Percentiles rank a stretch among this genome's conserved stretches.
Evolutionary conservation across 306 rosid species (phyloP).

Genomic region (Sicyos edulis): DNA sequence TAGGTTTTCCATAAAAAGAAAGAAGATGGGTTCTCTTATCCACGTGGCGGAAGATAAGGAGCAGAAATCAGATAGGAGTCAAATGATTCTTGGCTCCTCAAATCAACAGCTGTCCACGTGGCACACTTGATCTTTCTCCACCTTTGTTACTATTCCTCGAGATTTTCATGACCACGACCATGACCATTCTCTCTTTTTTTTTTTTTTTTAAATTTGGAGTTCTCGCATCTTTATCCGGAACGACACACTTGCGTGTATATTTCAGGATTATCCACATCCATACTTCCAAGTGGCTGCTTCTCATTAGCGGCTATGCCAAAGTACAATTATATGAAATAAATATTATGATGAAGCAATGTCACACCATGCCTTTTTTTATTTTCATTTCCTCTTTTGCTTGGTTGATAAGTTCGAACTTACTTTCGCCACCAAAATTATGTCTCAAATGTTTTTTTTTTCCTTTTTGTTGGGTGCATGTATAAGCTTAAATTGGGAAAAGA

Average conservation of each 20-base stretch:
- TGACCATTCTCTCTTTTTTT: not conserved
- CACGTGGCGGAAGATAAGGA: constrained; percentile 5
- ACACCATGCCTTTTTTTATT: too few species aligned
- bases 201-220: not conserved
- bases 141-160: constrained; percentile 11
- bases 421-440: too few species aligned
- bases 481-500: too few species aligned
- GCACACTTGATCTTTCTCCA: constrained; percentile 1
- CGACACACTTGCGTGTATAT: constrained; percentile 10
- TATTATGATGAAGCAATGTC: not conserved
- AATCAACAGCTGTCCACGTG: constrained; percentile 17
- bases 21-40: not conserved
- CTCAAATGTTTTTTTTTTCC: too few species aligned
- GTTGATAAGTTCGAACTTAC: too few species aligned
- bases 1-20: not conserved
- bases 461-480: too few species aligned
- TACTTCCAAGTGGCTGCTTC: not conserved
- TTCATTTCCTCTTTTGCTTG: too few species aligned
- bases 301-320: not conserved
- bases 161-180: constrained; percentile 18
- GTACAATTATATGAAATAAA: not conserved
- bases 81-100: constrained; percentile 14
- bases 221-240: constrained; percentile 16
- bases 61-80: not conserved
- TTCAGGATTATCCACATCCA: not conserved